These are phyloP conservation scores for Chaetothyriales sp. DNA, from an alignment of 2,329 filamentous ascomycete species.

Conservation along the genomic window DNA sequence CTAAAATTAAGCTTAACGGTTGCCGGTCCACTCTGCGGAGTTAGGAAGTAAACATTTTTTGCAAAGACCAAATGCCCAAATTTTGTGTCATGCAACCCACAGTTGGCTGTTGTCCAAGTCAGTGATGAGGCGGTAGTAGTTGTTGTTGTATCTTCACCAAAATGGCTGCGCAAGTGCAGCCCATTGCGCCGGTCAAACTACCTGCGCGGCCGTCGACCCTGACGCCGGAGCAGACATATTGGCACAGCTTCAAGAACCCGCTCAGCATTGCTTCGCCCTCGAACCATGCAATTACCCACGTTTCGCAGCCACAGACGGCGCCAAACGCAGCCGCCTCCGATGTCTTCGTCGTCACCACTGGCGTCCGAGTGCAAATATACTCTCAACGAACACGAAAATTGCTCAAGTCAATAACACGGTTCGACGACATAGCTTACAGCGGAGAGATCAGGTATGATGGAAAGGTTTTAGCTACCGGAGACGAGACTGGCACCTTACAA, in stretches of 20 bases:
- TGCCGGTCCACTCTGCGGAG: not conserved
- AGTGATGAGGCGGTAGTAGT: not conserved
- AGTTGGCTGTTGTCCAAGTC: not conserved
- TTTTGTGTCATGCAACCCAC: not conserved
- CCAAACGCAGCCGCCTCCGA: slow-evolving; percentile 35
- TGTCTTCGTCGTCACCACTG: slow-evolving; percentile 83
- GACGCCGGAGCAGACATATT: slow-evolving; percentile 89
- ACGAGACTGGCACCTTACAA: slow-evolving; percentile 82
- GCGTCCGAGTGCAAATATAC: slow-evolving; percentile 83
- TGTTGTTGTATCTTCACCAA: not conserved
- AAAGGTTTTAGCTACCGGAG: slow-evolving; percentile 74
- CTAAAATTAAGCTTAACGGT: not conserved
- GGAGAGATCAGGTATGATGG: slow-evolving; percentile 82
- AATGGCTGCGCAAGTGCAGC: slow-evolving; percentile 78
- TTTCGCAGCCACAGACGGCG: slow-evolving; percentile 52
- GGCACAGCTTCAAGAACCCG: slow-evolving; percentile 87
- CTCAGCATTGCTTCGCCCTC: slow-evolving; percentile 82
- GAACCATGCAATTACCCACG: slow-evolving; percentile 77
- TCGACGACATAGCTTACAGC: slow-evolving; percentile 78
- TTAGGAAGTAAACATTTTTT: not conserved
- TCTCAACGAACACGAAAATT: slow-evolving; percentile 82
- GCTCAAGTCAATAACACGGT: slow-evolving; percentile 84
- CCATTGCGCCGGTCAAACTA: slow-evolving; percentile 66
- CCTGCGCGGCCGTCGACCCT: slow-evolving; percentile 66
- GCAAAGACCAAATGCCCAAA: not conserved